Base-by-base conservation (phyloP, 2,329 filamentous ascomycete genomes). In the Pezicula rhizophila region DNA sequence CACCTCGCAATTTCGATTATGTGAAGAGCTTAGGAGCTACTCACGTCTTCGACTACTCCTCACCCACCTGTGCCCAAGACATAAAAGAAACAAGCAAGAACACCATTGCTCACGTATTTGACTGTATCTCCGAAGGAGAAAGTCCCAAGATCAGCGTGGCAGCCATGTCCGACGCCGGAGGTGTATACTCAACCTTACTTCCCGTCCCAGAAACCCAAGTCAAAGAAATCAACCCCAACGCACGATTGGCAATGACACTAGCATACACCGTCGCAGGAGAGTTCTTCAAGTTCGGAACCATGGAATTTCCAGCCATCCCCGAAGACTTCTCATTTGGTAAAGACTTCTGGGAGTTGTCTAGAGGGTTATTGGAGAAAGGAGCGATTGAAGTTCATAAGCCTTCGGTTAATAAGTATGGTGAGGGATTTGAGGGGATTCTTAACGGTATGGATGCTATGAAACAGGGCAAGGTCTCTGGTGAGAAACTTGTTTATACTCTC, bases 41-140 rank as follows among this genome's bases (percentile, higher is more conserved):
- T 48, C 64, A 65, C 40, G 68, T 68, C 10, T 77, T 77, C 55
- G 70, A 79, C 61, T 79, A 80, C 66, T 68, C 67, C 15, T 68
- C 70, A 15, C 64, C 70, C 0, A 67, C 68, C 17, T 68, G 67
- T 28, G 67, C 68, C 1, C 62, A 65, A 35, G 68, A 76, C 50
- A 79, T 80, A 60, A 66, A 68, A 31, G 62, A 66, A 38, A 65
- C 65, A 45, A 74, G 73, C 8, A 63, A 70, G 3, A 67, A 74
- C 60, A 62, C 60, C 26, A 63, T 80, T 3, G 59, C 60, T 12
- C 60, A 72, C 23, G 74, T 64, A 4, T 69, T 77, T 34, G 77
- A 80, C 59, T 75, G 70, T 51, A 74, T 79, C 47, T 62, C 68
- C 28, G 68, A 72, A 53, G 62, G 62, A 18, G 41, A 49, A 8